Evolutionary conservation across 768 basidiomycete species (phyloP).

Genomic region (Rubroboletus satanas): DNA sequence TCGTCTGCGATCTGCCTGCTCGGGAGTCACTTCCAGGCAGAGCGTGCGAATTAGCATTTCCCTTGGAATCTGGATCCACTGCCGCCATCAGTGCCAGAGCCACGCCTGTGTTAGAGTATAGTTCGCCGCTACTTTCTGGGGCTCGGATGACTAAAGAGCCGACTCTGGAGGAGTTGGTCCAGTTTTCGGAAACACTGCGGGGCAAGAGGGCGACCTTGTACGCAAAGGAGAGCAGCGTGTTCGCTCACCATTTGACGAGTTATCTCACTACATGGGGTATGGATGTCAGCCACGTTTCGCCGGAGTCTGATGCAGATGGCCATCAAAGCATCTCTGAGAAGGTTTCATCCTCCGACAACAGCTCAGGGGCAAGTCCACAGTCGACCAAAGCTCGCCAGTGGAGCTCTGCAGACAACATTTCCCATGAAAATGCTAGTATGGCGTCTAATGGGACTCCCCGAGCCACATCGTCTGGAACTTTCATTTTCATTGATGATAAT

Average conservation of each 20-base stretch:
- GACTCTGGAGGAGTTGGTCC: conserved; percentile 67
- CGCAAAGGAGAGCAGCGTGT: conserved; percentile 81
- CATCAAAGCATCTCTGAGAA: conserved; percentile 18
- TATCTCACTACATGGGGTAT: conserved; percentile 95
- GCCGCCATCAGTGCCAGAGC: conserved; percentile 39
- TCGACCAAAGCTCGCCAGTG: conserved; percentile 24
- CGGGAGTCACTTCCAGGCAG: conserved; percentile 44
- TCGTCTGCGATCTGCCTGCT: conserved; percentile 37
- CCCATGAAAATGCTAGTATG: conserved; percentile 19
- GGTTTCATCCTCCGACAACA: conserved; percentile 7
- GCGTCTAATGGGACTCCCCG: conserved; percentile 24
- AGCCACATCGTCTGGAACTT: conserved; percentile 39
- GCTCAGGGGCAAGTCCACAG: conserved; percentile 1
- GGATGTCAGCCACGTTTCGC: conserved; percentile 80
- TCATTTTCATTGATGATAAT: conserved; percentile 93
- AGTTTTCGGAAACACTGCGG: conserved; percentile 77
- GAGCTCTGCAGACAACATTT: conserved; percentile 11
- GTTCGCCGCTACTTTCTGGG: conserved; percentile 46
- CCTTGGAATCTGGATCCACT: conserved; percentile 56
- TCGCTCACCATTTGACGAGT: conserved; percentile 89
- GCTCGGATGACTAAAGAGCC: conserved; percentile 64
- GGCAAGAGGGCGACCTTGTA: conserved; percentile 83
- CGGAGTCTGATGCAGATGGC: conserved; percentile 52
- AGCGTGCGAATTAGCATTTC: conserved; percentile 62
- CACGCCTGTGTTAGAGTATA: conserved; percentile 43